Evolutionary conservation across 1,284 basidiomycete species (phyloP).

Genomic region (Moesziomyces aphidis): DNA sequence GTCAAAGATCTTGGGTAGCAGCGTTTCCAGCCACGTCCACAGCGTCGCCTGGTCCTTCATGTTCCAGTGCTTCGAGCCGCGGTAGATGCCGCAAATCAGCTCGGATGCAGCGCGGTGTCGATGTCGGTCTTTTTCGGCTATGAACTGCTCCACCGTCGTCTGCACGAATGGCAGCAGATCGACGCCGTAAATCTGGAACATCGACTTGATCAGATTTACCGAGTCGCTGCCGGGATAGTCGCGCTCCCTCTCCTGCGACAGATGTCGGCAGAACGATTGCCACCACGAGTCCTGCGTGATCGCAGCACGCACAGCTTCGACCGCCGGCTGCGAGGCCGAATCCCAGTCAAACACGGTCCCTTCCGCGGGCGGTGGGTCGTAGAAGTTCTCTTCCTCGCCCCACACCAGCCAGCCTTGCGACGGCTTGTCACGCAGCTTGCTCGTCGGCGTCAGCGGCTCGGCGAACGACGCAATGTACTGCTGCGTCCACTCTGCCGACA

Average conservation of each 20-base stretch:
- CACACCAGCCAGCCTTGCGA: conserved; percentile 88
- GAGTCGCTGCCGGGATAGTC: conserved; percentile 66
- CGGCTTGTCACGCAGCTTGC: conserved; percentile 80
- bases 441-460: conserved; percentile 65
- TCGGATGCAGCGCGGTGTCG: conserved; percentile 92
- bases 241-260: conserved; percentile 62
- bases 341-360: conserved; percentile 78
- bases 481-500: conserved; percentile 72
- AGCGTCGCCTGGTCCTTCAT: conserved; percentile 74
- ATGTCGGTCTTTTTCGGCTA: conserved; percentile 80
- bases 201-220: conserved; percentile 71
- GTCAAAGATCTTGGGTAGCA: conserved; percentile 78
- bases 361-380: conserved; percentile 72
- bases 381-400: conserved; percentile 79
- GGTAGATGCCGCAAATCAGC: conserved; percentile 78
- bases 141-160: conserved; percentile 75
- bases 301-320: conserved; percentile 74
- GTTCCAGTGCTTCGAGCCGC: conserved; percentile 92
- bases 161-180: conserved; percentile 74
- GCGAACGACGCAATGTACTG: conserved; percentile 72
- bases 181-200: conserved; percentile 73
- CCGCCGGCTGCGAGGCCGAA: conserved; percentile 73
- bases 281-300: conserved; percentile 75
- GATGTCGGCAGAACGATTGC: conserved; percentile 68
- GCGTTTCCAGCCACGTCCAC: conserved; percentile 84